Evolutionary conservation across 202 grass and related monocot species (phyloP).

Genomic region (Musa balbisiana): DNA sequence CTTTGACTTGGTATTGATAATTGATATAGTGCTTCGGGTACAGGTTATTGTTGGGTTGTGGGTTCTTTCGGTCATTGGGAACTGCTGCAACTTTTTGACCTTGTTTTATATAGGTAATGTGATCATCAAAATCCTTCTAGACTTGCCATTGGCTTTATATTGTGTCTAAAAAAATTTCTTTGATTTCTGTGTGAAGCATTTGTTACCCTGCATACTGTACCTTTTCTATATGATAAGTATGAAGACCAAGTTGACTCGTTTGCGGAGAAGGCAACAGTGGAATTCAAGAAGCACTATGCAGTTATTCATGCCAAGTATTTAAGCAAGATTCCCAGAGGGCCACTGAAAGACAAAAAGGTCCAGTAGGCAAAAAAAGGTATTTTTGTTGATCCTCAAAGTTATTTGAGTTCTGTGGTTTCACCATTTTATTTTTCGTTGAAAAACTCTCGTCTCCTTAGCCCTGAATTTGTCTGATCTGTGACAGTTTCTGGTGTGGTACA

Average conservation of each 20-base stretch:
- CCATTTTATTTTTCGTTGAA: not conserved
- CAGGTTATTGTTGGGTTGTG: constrained; percentile 13
- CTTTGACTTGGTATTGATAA: not conserved
- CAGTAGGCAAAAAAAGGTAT: not conserved
- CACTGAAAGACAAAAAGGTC: constrained; percentile 1
- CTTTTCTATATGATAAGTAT: constrained; percentile 17
- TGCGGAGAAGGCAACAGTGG: not conserved
- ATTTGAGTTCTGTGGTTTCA: not conserved
- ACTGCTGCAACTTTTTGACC: constrained; percentile 14
- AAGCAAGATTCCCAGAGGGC: constrained; percentile 8
- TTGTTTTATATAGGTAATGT: constrained; percentile 17
- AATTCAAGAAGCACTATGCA: constrained; percentile 10
- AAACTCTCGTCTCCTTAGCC: not conserved
- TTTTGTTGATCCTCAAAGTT: not conserved
- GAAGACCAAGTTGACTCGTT: constrained; percentile 17
- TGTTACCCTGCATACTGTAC: not conserved
- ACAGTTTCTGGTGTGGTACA: not conserved
- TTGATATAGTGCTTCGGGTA: too few species aligned
- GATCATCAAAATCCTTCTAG: not conserved
- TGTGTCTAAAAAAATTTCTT: not conserved
- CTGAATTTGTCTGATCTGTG: not conserved
- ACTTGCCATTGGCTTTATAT: not conserved
- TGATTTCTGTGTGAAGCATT: not conserved
- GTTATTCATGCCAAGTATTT: constrained; percentile 3
- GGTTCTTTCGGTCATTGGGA: constrained; percentile 13